phyloP scores from a whole-genome alignment of 306 rosid species.

The Prunus fruticosa region DNA sequence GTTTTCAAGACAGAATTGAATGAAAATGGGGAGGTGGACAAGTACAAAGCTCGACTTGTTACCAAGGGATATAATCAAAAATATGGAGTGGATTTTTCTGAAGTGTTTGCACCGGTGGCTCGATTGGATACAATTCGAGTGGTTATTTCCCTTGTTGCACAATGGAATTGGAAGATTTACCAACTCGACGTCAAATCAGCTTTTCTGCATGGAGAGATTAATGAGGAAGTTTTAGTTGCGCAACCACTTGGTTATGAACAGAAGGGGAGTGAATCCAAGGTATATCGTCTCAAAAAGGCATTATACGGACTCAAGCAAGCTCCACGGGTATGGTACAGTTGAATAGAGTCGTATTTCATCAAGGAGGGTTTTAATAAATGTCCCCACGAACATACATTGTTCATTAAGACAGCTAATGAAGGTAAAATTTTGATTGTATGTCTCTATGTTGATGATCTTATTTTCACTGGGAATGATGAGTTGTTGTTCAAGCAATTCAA shows the following conservation, averaged over 20 bases:
- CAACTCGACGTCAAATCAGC: no score
- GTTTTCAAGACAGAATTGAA: background rate
- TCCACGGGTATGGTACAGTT: background rate
- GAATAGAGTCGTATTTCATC: background rate
- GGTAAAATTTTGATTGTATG: background rate
- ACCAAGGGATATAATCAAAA: background rate
- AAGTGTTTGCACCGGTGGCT: background rate
- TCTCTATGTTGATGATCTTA: background rate
- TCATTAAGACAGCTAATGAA: background rate
- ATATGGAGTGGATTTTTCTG: background rate
- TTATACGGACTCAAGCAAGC: background rate
- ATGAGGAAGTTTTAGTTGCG: background rate
- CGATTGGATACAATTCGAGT: background rate
- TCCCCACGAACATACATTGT: no score
- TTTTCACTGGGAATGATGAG: background rate
- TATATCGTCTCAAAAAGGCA: background rate
- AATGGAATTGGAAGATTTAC: background rate
- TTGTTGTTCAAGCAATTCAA: background rate
- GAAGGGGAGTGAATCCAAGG: background rate
- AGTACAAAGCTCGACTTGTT: background rate
- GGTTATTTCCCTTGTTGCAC: background rate
- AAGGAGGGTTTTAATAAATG: no score
- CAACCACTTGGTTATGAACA: background rate
- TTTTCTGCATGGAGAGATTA: background rate
- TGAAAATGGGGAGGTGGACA: constrained; percentile 7